These are phyloP conservation scores for Arxiozyma slooffiae DNA, from an alignment of 1,139 yeast genomes.

Conservation along the genomic window DNA sequence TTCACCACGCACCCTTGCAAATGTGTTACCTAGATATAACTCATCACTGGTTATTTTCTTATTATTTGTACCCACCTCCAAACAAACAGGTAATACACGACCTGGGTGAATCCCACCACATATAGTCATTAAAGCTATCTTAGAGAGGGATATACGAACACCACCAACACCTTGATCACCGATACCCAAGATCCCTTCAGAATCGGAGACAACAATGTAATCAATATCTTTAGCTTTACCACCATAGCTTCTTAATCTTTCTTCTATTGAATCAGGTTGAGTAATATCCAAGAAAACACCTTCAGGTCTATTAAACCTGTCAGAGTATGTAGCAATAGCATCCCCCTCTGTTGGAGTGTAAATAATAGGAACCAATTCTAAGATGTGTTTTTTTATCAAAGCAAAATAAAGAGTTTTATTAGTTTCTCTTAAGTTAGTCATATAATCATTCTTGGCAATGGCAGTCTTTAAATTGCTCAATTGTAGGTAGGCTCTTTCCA, in stretches of 20 bases:
- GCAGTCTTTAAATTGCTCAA: slow-evolving; percentile 68
- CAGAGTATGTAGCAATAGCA: slow-evolving; percentile 86
- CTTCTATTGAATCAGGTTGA: slow-evolving; percentile 64
- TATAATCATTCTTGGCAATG: slow-evolving; percentile 82
- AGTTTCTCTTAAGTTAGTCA: slow-evolving; percentile 83
- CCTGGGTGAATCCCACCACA: slow-evolving; percentile 97
- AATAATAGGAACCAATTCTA: slow-evolving; percentile 85
- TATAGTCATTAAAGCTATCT: slow-evolving; percentile 84
- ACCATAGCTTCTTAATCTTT: slow-evolving; percentile 63
- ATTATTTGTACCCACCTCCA: slow-evolving; percentile 91
- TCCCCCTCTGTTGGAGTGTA: slow-evolving; percentile 98
- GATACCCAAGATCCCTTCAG: slow-evolving; percentile 91
- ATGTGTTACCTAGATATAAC: slow-evolving; percentile 82
- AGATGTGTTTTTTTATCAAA: slow-evolving; percentile 72
- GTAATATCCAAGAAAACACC: slow-evolving; percentile 86
- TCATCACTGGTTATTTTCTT: slow-evolving; percentile 67
- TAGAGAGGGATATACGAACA: slow-evolving; percentile 82
- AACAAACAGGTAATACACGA: slow-evolving; percentile 76
- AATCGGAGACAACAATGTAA: slow-evolving; percentile 87
- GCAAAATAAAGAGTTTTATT: slow-evolving; percentile 86
- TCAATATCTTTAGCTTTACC: slow-evolving; percentile 78
- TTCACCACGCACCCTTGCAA: slow-evolving; percentile 77
- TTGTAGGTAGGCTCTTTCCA: slow-evolving; percentile 82
- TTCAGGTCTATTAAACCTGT: slow-evolving; percentile 87
- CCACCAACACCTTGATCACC: slow-evolving; percentile 99